A percentile compares a stretch with the other conserved stretches of the same genome.
These are phyloP conservation scores for Phytophthora boehmeriae DNA, from an alignment of 352 stramenopile species.

Conservation along the genomic window DNA sequence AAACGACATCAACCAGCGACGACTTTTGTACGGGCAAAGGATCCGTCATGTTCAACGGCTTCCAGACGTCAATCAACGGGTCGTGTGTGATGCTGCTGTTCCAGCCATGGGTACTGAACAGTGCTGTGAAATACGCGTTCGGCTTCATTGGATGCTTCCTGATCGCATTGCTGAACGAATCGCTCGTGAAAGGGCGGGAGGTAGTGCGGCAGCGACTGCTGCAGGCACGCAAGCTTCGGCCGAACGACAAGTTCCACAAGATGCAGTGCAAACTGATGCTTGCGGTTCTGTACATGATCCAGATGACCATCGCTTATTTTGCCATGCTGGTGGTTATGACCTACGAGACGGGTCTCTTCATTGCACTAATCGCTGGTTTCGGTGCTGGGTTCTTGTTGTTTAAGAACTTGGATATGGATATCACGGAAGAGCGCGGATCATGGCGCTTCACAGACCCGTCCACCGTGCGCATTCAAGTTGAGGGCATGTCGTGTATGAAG, in stretches of 20 bases:
- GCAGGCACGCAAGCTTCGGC: slow-evolving; percentile 35
- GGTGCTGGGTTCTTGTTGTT: slow-evolving; percentile 71
- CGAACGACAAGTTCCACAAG: slow-evolving; percentile 60
- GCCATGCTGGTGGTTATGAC: slow-evolving; percentile 87
- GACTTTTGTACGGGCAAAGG: slow-evolving; percentile 69
- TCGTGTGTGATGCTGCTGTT: slow-evolving; percentile 82
- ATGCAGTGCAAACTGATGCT: slow-evolving; percentile 67
- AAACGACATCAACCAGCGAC: slow-evolving; percentile 29
- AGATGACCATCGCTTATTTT: slow-evolving; percentile 86
- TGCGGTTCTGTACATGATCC: slow-evolving; percentile 73
- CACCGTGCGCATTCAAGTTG: slow-evolving; percentile 77
- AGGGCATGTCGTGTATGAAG: slow-evolving; percentile 95
- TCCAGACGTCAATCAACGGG: slow-evolving; percentile 74
- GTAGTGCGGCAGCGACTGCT: slow-evolving; percentile 54
- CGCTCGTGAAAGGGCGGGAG: slow-evolving; percentile 61
- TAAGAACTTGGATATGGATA: slow-evolving; percentile 75
- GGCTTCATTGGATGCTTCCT: slow-evolving; percentile 73
- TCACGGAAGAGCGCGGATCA: slow-evolving; percentile 69
- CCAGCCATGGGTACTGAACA: slow-evolving; percentile 80
- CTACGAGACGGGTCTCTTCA: slow-evolving; percentile 80
- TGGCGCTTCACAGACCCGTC: slow-evolving; percentile 76
- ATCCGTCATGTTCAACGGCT: slow-evolving; percentile 86
- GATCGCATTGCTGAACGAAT: slow-evolving; percentile 72
- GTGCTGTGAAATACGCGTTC: slow-evolving; percentile 70
- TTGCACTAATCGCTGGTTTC: slow-evolving; percentile 75